These are phyloP conservation scores for Stachybotrys echinatus DNA, from an alignment of 2,329 filamentous ascomycete genomes.

Conservation along the genomic window DNA sequence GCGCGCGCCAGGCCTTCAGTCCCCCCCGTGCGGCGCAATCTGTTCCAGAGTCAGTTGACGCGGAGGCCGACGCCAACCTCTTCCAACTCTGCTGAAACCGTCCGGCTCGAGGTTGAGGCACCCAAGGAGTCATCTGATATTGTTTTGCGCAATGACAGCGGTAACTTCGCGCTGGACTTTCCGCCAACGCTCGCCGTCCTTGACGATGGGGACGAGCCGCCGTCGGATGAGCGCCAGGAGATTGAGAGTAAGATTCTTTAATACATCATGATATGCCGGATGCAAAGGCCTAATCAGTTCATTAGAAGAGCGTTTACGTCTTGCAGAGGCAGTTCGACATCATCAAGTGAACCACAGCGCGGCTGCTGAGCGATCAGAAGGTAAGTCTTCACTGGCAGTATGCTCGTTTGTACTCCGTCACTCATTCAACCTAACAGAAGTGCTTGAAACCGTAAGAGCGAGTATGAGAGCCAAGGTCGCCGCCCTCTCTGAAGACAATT, in stretches of 20 bases:
- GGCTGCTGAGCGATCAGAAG: constrained; percentile 59
- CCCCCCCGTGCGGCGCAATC: constrained; percentile 33
- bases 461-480: constrained; percentile 69
- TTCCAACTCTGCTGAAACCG: constrained; percentile 35
- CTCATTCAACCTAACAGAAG: constrained; percentile 40
- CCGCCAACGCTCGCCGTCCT: constrained; percentile 42
- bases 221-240: constrained; percentile 52
- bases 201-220: constrained; percentile 50
- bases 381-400: constrained; percentile 33
- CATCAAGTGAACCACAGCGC: constrained; percentile 51
- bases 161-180: constrained; percentile 56
- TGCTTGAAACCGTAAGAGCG: constrained; percentile 63
- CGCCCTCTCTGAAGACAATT: constrained; percentile 74
- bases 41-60: constrained; percentile 55
- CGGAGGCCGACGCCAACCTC: constrained; percentile 46
- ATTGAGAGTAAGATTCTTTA: constrained; percentile 42
- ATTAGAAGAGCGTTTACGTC: constrained; percentile 52
- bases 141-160: constrained; percentile 57
- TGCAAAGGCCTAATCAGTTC: neutral
- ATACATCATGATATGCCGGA: neutral
- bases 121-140: constrained; percentile 48
- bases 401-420: neutral
- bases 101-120: constrained; percentile 43
- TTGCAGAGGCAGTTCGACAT: constrained; percentile 57
- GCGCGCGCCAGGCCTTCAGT: constrained; percentile 8